Conservation (phyloP, 495 filamentous ascomycete species). For the Viridothelium virens region DNA sequence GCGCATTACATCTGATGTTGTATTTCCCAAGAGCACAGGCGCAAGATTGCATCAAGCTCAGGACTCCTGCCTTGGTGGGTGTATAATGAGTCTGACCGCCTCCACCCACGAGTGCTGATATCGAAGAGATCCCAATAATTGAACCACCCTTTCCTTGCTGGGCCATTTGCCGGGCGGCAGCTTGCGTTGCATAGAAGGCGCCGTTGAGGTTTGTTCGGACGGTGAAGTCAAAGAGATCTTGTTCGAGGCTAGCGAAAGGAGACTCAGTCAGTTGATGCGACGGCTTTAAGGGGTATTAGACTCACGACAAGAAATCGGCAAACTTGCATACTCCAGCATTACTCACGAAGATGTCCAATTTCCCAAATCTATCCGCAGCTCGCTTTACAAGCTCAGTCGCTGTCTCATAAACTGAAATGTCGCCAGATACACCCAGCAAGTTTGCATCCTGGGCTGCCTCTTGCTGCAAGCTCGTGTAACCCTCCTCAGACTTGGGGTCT, state of each 20-base stretch:
- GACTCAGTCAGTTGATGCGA: neutral
- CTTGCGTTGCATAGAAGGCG: slow-evolving; percentile 77
- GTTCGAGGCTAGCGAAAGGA: slow-evolving; percentile 44
- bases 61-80: slow-evolving; percentile 79
- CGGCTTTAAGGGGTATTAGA: slow-evolving; percentile 12
- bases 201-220: slow-evolving; percentile 75
- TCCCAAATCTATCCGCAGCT: slow-evolving; percentile 43
- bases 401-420: slow-evolving; percentile 34
- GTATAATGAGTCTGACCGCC: slow-evolving; percentile 79
- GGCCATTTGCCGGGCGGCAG: slow-evolving; percentile 74
- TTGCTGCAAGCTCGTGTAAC: slow-evolving; percentile 28
- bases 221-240: slow-evolving; percentile 55
- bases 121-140: slow-evolving; percentile 79
- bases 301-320: slow-evolving; percentile 65
- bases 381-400: slow-evolving; percentile 31
- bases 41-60: slow-evolving; percentile 76
- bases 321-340: slow-evolving; percentile 86
- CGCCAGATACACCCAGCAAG: slow-evolving; percentile 34
- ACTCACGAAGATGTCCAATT: slow-evolving; percentile 73
- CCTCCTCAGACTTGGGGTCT: slow-evolving; percentile 29
- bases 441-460: slow-evolving; percentile 25
- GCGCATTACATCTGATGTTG: slow-evolving; percentile 73
- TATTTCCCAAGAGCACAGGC: slow-evolving; percentile 72
- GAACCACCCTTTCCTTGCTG: slow-evolving; percentile 57
- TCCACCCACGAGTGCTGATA: slow-evolving; percentile 77